A percentile compares a stretch with the other conserved stretches of the same genome.
Evolutionary conservation across 495 filamentous ascomycete species (phyloP).

Genomic region (Pyrenopolyporus hunteri): DNA sequence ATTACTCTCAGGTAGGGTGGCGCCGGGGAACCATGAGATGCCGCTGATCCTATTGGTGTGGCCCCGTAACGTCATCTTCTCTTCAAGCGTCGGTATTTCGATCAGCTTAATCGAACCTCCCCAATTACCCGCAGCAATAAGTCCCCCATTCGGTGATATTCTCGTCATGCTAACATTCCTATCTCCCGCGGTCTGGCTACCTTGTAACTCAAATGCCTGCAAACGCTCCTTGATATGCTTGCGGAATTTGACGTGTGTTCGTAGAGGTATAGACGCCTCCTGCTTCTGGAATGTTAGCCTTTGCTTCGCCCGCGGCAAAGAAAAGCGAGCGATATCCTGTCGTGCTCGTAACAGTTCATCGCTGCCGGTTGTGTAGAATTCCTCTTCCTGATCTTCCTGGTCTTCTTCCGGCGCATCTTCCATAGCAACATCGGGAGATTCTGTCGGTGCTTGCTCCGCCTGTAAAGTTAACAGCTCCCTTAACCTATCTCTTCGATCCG

Average conservation of each 20-base stretch:
- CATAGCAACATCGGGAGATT: conserved; percentile 64
- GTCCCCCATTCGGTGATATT: conserved; percentile 84
- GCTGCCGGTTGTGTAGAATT: conserved; percentile 89
- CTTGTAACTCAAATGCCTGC: conserved; percentile 83
- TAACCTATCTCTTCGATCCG: conserved; percentile 84
- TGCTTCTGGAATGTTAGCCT: conserved; percentile 76
- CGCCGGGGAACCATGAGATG: conserved; percentile 84
- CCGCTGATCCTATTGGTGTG: conserved; percentile 90
- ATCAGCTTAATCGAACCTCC: conserved; percentile 85
- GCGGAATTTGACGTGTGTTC: conserved; percentile 88
- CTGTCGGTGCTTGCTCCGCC: conserved; percentile 65
- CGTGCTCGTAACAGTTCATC: conserved; percentile 77
- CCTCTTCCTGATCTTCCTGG: conserved; percentile 81
- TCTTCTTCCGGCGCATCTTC: conserved; percentile 68
- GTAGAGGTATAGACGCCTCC: conserved; percentile 80
- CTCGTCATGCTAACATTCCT: conserved; percentile 87
- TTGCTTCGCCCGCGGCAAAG: conserved; percentile 78
- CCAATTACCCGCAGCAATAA: conserved; percentile 90
- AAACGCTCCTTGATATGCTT: conserved; percentile 86
- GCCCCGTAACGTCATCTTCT: conserved; percentile 73
- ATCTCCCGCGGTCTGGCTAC: conserved; percentile 90
- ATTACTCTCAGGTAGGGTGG: conserved; percentile 71
- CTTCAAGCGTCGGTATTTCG: conserved; percentile 79
- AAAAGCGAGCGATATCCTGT: conserved; percentile 82
- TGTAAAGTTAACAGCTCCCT: conserved; percentile 64